Percentiles rank a stretch among this genome's conserved stretches.
phyloP scores from a whole-genome alignment of 345 rosid genomes.

The Firmiana major region DNA sequence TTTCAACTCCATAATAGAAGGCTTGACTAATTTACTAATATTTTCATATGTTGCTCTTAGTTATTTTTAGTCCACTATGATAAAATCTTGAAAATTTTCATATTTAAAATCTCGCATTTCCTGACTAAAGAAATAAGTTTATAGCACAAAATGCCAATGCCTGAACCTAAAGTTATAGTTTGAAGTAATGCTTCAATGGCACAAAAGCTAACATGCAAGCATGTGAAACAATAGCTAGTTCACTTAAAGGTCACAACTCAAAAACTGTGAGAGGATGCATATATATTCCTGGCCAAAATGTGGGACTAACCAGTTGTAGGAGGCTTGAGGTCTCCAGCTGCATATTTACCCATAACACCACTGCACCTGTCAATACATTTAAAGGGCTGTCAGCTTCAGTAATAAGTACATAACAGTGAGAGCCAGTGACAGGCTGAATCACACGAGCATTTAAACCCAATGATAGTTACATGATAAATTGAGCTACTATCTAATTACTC shows the following conservation, averaged over 20 bases:
- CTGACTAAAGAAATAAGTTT: not conserved
- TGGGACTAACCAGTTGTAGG: constrained; percentile 66
- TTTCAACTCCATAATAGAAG: not conserved
- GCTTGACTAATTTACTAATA: not conserved
- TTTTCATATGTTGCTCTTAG: not conserved
- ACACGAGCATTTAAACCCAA: not conserved
- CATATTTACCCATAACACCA: constrained; percentile 97
- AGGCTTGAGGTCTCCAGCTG: constrained; percentile 97
- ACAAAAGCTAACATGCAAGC: not conserved
- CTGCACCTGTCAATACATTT: constrained; percentile 64
- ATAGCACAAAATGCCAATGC: not conserved
- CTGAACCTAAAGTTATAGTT: not conserved
- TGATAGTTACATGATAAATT: not conserved
- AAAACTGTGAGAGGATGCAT: not conserved
- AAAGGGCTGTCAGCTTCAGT: constrained; percentile 4
- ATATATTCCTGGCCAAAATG: not conserved
- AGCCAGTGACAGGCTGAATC: not conserved
- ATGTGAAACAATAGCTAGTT: not conserved
- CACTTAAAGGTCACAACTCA: not conserved
- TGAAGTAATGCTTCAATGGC: not conserved
- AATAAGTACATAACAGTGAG: not conserved
- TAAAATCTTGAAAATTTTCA: not conserved
- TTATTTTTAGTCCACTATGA: not conserved
- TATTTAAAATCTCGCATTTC: not conserved
- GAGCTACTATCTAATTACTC: not conserved